Evolutionary conservation across 202 grass and related monocot species (phyloP).

Genomic region (Setaria viridis): DNA sequence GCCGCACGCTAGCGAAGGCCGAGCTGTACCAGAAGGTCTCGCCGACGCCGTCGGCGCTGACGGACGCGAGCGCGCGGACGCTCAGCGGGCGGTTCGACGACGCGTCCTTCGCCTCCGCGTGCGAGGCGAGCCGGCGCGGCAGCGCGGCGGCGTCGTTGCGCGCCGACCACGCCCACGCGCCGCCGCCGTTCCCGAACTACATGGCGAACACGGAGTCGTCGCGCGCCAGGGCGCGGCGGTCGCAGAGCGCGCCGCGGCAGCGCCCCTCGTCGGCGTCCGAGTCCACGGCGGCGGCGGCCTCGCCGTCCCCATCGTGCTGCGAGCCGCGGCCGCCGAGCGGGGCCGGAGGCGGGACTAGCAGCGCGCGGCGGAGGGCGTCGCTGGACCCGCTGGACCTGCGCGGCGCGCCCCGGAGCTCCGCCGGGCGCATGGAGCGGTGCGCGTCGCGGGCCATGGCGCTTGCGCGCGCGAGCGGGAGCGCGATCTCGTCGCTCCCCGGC

Average conservation of each 20-base stretch:
- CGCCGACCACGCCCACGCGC: constrained; percentile 25
- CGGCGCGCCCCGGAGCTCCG: not conserved
- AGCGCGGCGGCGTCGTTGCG: not conserved
- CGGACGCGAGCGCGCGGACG: constrained; percentile 60
- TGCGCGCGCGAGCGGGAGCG: not conserved
- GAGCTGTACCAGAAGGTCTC: constrained; percentile 38
- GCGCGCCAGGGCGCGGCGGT: constrained; percentile 74
- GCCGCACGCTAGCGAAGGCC: constrained; percentile 32
- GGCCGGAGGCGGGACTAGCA: not conserved
- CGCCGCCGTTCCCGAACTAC: constrained; percentile 53
- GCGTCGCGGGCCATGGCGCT: constrained; percentile 41
- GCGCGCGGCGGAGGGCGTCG: constrained; percentile 41
- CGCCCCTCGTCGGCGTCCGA: constrained; percentile 36
- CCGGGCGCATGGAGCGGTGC: constrained; percentile 49
- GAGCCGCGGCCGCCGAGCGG: constrained; percentile 31
- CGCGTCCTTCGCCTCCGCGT: constrained; percentile 40
- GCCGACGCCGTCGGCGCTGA: constrained; percentile 48
- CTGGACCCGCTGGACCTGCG: constrained; percentile 64
- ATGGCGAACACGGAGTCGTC: constrained; percentile 91
- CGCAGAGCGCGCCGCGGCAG: constrained; percentile 76
- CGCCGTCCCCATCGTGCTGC: constrained; percentile 39
- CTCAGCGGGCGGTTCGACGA: constrained; percentile 51
- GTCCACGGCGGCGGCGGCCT: not conserved
- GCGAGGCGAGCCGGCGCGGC: not conserved
- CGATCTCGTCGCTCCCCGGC: constrained; percentile 36